Evolutionary conservation across 345 rosid species (phyloP).

Genomic region (Balakata baccata): DNA sequence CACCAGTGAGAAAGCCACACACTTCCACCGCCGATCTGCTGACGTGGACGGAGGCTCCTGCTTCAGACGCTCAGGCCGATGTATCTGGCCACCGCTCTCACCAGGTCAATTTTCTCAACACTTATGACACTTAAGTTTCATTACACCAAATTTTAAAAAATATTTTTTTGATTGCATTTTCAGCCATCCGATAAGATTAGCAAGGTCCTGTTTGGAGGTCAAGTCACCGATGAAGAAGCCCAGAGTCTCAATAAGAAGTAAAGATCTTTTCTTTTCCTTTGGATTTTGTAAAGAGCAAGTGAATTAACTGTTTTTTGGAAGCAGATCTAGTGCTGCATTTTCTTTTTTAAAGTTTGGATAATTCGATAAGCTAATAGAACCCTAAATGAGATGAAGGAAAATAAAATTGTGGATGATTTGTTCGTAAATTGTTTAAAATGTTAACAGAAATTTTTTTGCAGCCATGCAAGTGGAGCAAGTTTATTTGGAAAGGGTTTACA

Average conservation of each 20-base stretch:
- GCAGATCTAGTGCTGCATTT: conserved; percentile 22
- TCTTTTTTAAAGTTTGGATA: not conserved
- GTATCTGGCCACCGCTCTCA: conserved; percentile 18
- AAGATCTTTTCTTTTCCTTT: not conserved
- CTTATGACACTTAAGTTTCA: not conserved
- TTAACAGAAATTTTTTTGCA: not conserved
- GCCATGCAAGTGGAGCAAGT: not conserved
- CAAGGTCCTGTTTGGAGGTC: conserved; percentile 29
- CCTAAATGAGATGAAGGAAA: not conserved
- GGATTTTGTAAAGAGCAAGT: not conserved
- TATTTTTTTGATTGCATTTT: not conserved
- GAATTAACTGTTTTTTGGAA: not conserved
- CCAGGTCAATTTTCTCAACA: conserved; percentile 10
- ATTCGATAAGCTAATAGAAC: not conserved
- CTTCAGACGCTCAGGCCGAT: conserved; percentile 5
- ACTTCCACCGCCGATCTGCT: conserved; percentile 31
- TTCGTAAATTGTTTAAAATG: not conserved
- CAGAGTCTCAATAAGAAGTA: conserved; percentile 23
- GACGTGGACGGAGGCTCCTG: conserved; percentile 26
- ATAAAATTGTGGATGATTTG: not conserved
- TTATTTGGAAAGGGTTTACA: not conserved
- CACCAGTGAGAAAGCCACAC: conserved; percentile 21
- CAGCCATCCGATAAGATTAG: conserved; percentile 28
- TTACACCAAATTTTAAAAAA: not conserved
- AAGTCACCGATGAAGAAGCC: conserved; percentile 29